Evolutionary conservation across 164 flowering plant genomes (phyloP), one percentile per base, ranked within the genome.

Genomic region (Amborella trichopoda): DNA sequence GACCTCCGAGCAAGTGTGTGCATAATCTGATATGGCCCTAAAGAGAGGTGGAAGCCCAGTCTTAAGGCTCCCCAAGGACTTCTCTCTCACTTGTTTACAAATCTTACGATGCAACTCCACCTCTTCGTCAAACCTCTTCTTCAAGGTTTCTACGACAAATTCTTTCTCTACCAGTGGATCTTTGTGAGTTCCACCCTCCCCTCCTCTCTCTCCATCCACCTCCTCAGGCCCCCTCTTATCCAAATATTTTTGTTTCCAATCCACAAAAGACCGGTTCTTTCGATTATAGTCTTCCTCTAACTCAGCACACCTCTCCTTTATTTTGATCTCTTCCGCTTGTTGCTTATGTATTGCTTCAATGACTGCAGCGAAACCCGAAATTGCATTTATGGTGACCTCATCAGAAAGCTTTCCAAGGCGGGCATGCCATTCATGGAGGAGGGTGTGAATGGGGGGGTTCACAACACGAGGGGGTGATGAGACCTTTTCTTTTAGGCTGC

Each of bases 71-170:
- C 59, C 73, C 23, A 84, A 54, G 0, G 96, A 84, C 64, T 87
- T 87, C 58, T 87, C 96, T 56, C 99, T 69, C 32, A 77, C 96
- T 50, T 87, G 95, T 34, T 68, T 44, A 53, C 96, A 78, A 24
- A 65, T 80, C 52, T 68, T 78, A 48, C 68, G 69, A 58, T 84
- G 71, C 28, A 49, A 69, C 53, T 84, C 86, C 22, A 33, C 40
- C 33, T 87, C 96, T 30, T 84, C 95, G 5, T 80, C 86, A 63
- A 80, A 54, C 55, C 60, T 75, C 71, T 80, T 84, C 68, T 70
- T 73, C 61, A 81, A 54, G 49, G 65, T 65, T 20, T 87, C 91
- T 16, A 82, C 86, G 14, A 44, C 68, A 50, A 73, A 64, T 51
- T 67, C 61, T 54, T 63, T 69, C 49, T 87, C 96, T 0, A 64